Base-by-base conservation (phyloP, 164 flowering plant species). In the Santalum album region DNA sequence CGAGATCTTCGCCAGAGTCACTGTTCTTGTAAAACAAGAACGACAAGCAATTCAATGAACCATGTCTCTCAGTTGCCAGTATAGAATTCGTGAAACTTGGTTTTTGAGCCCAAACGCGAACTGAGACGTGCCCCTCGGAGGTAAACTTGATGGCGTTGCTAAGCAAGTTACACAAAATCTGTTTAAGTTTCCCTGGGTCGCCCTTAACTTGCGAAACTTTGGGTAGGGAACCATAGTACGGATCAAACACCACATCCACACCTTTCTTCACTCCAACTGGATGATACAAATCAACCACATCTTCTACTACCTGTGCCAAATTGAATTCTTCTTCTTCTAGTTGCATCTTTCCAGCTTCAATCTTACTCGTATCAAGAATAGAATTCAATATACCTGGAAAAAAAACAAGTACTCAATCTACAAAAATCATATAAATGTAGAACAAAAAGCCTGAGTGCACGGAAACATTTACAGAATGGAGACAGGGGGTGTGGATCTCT, bases 91-190 rank as follows among this genome's bases (percentile, higher is more conserved):
- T 66, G 0, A 61, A 38, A 12, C 57, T 72, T 1, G 82, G 78
- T 60, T 82, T 82, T 59, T 45, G 75, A 4, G 71, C 83, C 87
- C 83, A 78, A 26, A 75, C 87, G 38, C 92, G 75, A 25, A 94
- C 61, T 0, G 66, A 26, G 12, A 87, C 68, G 53, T 81, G 83
- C 5, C 97, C 97, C 29, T 83, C 72, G 3, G 70, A 35, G 9
- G 99, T 94, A 56, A 83, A 94, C 55, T 90, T 94, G 9, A 82
- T 81, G 17, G 97, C 99, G 68, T 94, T 94, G 67, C 89, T 87
- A 11, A 94, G 56, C 52, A 94, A 61, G 57, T 94, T 89, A 49
- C 56, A 45, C n/a, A 90, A 21, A 2, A 94, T 58, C 49, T 83
- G 97, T 36, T 77, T 75, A 15, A 94, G 75, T 57, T 72, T 89